phyloP scores from a whole-genome alignment of 2,329 filamentous ascomycete genomes.

The Phialocephala subalpina region DNA sequence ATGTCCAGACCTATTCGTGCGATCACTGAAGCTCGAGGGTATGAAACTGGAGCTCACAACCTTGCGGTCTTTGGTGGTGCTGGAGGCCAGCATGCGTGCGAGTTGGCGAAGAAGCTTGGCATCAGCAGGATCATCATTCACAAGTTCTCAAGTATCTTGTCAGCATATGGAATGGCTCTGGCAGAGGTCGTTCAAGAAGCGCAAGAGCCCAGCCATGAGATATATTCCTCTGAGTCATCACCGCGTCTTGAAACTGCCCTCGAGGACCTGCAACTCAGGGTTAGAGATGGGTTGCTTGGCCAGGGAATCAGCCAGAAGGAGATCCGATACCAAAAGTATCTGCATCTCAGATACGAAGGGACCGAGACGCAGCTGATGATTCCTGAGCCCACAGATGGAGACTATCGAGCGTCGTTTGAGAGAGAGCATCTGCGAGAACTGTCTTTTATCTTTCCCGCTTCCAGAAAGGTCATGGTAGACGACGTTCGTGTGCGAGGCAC shows the following conservation, averaged over 20 bases:
- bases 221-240: slow-evolving; percentile 58
- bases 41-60: slow-evolving; percentile 85
- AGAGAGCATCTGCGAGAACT: slow-evolving; percentile 82
- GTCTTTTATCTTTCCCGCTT: slow-evolving; percentile 81
- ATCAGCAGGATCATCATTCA: slow-evolving; percentile 89
- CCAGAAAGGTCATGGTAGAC: slow-evolving; percentile 84
- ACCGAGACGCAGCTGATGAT: slow-evolving; percentile 92
- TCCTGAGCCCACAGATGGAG: slow-evolving; percentile 69
- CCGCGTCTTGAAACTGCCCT: slow-evolving; percentile 71
- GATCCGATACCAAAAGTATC: slow-evolving; percentile 85
- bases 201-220: slow-evolving; percentile 74
- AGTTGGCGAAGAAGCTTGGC: slow-evolving; percentile 82
- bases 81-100: slow-evolving; percentile 87
- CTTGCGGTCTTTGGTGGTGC: slow-evolving; percentile 91
- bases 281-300: slow-evolving; percentile 60
- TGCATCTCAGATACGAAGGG: slow-evolving; percentile 90
- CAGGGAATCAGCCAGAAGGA: slow-evolving; percentile 75
- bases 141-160: slow-evolving; percentile 85
- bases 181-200: slow-evolving; percentile 91
- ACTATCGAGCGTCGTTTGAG: slow-evolving; percentile 80
- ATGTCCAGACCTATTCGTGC: slow-evolving; percentile 91
- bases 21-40: slow-evolving; percentile 88
- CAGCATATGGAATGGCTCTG: slow-evolving; percentile 89
- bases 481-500: slow-evolving; percentile 87
- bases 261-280: slow-evolving; percentile 74